A percentile compares a stretch with the other conserved stretches of the same genome.
phyloP scores from a whole-genome alignment of 75 land plant species.

The Larix kaempferi region DNA sequence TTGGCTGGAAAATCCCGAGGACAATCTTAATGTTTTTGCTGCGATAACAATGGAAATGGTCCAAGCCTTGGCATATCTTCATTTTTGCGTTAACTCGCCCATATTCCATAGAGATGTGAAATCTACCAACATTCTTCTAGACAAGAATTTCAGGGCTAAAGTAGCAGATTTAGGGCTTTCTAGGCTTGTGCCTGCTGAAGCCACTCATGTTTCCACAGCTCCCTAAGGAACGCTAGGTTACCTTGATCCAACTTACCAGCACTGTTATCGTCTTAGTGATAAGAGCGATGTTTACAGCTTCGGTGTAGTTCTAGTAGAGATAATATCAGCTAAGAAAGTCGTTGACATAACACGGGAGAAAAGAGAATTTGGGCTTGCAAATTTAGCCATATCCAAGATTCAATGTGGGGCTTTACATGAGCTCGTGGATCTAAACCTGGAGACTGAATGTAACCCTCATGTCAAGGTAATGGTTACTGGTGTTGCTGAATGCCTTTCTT shows the following conservation, averaged over 20 bases:
- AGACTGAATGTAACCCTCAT: conserved; percentile 1
- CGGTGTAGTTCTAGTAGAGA: conserved; percentile 28
- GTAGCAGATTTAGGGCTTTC: conserved; percentile 59
- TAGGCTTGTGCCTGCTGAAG: conserved; percentile 6
- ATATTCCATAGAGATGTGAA: conserved; percentile 26
- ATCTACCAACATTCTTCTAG: conserved; percentile 25
- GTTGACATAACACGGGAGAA: conserved; percentile 19
- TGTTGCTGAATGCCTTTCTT: conserved; percentile 25
- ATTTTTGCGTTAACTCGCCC: conserved; percentile 18
- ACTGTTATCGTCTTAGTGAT: conserved; percentile 15
- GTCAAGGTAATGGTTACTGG: not conserved
- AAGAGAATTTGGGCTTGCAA: conserved; percentile 5
- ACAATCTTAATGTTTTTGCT: too few relatives aligned
- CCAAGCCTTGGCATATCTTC: conserved; percentile 34
- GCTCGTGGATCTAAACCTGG: conserved; percentile 16
- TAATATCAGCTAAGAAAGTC: conserved; percentile 14
- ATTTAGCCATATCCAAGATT: conserved; percentile 11
- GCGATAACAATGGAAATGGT: conserved; percentile 35
- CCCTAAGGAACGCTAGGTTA: conserved; percentile 29
- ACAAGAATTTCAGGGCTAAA: conserved; percentile 22
- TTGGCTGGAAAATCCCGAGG: too few relatives aligned
- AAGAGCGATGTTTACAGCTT: conserved; percentile 35
- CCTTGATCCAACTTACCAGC: conserved; percentile 24
- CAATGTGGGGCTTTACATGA: conserved; percentile 14
- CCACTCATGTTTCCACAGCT: conserved; percentile 14